Percentiles rank a stretch among this genome's conserved stretches.
phyloP scores from a whole-genome alignment of 495 filamentous ascomycete genomes.

The Cercophora scortea region DNA sequence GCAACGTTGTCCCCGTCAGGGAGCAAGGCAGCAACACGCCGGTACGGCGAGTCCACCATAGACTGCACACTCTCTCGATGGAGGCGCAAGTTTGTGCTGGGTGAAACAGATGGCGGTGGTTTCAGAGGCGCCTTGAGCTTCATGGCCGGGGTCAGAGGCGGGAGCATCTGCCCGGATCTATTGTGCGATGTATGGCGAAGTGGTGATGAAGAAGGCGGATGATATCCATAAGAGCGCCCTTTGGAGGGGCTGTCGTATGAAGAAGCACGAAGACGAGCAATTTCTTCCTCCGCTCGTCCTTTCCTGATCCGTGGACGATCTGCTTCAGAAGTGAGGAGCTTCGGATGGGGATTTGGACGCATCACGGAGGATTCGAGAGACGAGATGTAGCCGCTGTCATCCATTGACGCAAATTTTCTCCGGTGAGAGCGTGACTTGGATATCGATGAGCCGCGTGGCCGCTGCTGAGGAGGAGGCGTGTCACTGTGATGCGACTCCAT shows the following conservation, averaged over 20 bases:
- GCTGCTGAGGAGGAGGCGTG: conserved; percentile 65
- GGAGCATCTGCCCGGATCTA: conserved; percentile 56
- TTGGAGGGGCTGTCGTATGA: conserved; percentile 88
- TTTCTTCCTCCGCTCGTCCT: conserved; percentile 88
- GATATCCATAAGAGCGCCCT: conserved; percentile 42
- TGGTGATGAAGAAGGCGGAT: conserved; percentile 47
- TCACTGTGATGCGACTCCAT: conserved; percentile 51
- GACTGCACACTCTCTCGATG: conserved; percentile 81
- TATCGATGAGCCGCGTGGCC: conserved; percentile 49
- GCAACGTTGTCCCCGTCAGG: conserved; percentile 44
- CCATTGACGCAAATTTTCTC: conserved; percentile 66
- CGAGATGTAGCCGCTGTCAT: conserved; percentile 96
- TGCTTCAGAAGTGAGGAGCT: conserved; percentile 64
- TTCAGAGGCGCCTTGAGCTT: conserved; percentile 77
- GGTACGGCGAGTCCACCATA: conserved; percentile 81
- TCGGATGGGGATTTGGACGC: conserved; percentile 53
- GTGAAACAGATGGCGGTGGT: conserved; percentile 81
- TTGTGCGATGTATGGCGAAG: conserved; percentile 42
- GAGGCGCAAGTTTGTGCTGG: conserved; percentile 88
- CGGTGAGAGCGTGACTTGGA: conserved; percentile 53
- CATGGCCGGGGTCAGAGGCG: conserved; percentile 77
- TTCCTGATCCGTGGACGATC: conserved; percentile 74
- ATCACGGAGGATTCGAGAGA: conserved; percentile 92
- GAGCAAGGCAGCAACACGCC: conserved; percentile 55
- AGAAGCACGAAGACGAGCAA: conserved; percentile 84